A percentile compares a stretch with the other conserved stretches of the same genome.
These are phyloP conservation scores for Leucocoprinus birnbaumii DNA, from an alignment of 768 basidiomycete genomes.

Conservation along the genomic window DNA sequence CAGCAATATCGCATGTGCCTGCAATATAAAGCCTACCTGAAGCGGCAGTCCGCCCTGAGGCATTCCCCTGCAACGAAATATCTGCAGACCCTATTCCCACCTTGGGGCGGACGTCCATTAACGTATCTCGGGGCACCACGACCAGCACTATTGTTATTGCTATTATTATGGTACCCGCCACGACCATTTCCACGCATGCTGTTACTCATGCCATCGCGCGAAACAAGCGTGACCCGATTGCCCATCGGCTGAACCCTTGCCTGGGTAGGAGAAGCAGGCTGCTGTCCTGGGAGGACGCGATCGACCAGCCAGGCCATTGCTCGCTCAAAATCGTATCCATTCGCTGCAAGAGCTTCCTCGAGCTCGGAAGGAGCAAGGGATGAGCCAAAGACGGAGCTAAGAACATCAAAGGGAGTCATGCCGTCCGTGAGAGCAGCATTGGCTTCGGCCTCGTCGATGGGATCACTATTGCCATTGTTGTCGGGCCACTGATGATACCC, in stretches of 20 bases:
- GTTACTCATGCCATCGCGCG: constrained; percentile 46
- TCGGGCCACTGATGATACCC: constrained; percentile 4
- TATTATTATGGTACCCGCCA: constrained; percentile 18
- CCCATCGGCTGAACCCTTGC: constrained; percentile 61
- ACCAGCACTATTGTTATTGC: constrained; percentile 23
- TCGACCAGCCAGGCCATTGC: constrained; percentile 96
- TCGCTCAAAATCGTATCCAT: constrained; percentile 92
- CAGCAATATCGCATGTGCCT: background rate
- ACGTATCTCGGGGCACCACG: constrained; percentile 38
- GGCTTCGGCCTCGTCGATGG: constrained; percentile 41
- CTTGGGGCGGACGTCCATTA: constrained; percentile 55
- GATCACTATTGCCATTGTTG: constrained; percentile 16
- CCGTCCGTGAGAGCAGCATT: constrained; percentile 74
- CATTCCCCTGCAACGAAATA: constrained; percentile 98
- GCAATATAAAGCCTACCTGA: constrained; percentile 62
- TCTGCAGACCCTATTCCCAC: constrained; percentile 84
- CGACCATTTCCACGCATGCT: constrained; percentile 37
- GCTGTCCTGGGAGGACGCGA: constrained; percentile 42
- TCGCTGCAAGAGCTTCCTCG: constrained; percentile 85
- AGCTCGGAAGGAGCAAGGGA: constrained; percentile 87
- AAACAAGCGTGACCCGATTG: constrained; percentile 63
- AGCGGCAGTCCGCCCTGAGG: constrained; percentile 92
- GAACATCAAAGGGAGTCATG: constrained; percentile 97
- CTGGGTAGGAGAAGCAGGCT: constrained; percentile 37
- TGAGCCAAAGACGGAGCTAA: constrained; percentile 90